Evolutionary conservation across 345 rosid genomes (phyloP).

Genomic region (Balakata baccata): DNA sequence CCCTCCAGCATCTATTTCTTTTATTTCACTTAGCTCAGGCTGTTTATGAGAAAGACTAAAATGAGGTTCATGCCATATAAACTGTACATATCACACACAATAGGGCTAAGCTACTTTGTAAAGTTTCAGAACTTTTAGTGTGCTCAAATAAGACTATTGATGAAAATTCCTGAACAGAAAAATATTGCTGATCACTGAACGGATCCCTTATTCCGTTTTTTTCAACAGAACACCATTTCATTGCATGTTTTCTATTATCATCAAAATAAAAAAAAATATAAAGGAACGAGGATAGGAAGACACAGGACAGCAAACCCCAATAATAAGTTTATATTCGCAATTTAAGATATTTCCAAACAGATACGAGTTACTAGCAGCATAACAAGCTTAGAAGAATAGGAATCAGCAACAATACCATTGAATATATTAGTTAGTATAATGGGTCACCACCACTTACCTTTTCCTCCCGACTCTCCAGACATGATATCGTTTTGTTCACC

Average conservation of each 20-base stretch:
- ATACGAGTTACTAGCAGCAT: background rate
- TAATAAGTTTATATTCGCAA: background rate
- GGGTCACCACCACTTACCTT: conserved; percentile 52
- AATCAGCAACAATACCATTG: background rate
- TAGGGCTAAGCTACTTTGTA: background rate
- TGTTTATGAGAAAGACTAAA: conserved; percentile 32
- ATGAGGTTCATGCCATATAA: conserved; percentile 10
- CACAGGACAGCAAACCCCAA: background rate
- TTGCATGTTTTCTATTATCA: background rate
- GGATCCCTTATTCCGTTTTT: background rate
- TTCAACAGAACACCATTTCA: background rate
- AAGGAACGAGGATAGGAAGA: background rate
- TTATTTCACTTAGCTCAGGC: conserved; percentile 77
- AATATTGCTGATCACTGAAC: background rate
- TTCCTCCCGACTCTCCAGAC: conserved; percentile 85
- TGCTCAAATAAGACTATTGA: background rate
- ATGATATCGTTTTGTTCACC: conserved; percentile 57
- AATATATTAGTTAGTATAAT: background rate
- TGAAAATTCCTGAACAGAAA: background rate
- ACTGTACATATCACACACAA: background rate
- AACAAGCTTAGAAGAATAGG: background rate
- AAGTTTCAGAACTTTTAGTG: background rate
- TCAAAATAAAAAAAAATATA: background rate
- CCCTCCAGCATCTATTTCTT: conserved; percentile 79
- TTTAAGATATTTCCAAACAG: background rate